Conservation (phyloP, 225 moss, liverwort and hornwort species). For the Straminergon stramineum region DNA sequence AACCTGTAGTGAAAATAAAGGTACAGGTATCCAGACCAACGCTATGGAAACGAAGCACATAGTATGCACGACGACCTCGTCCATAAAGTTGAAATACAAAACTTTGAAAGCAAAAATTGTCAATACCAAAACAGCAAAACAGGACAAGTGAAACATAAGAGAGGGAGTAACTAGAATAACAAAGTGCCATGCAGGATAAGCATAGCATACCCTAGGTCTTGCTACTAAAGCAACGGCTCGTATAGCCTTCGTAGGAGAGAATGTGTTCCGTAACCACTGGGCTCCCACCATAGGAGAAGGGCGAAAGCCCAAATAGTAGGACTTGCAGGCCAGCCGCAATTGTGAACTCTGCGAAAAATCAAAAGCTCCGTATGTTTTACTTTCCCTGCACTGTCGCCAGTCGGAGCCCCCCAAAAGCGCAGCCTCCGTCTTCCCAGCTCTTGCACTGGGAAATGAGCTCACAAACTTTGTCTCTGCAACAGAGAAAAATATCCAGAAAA, state of each 20-base stretch:
- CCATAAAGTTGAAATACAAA: neutral
- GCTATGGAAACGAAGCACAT: neutral
- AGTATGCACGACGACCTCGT: neutral
- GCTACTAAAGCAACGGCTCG: conserved; percentile 22
- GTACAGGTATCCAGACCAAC: neutral
- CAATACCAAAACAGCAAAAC: neutral
- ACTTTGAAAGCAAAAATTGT: neutral
- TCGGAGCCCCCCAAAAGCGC: conserved; percentile 9
- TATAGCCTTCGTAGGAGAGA: conserved; percentile 11
- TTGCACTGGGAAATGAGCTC: conserved; percentile 25
- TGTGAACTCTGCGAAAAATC: conserved; percentile 19
- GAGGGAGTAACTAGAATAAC: neutral
- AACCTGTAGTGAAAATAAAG: neutral
- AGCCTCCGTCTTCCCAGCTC: conserved; percentile 14
- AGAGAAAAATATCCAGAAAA: neutral
- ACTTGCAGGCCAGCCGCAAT: conserved; percentile 42
- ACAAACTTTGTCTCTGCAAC: conserved; percentile 50
- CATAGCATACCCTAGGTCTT: conserved; percentile 27
- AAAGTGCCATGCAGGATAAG: neutral
- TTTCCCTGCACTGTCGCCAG: conserved; percentile 22
- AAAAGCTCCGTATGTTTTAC: conserved; percentile 26
- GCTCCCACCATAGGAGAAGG: conserved; percentile 28
- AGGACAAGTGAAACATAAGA: neutral
- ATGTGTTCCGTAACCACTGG: conserved; percentile 18
- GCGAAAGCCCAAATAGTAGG: conserved; percentile 28